Conservation (phyloP, 768 basidiomycete species). For the Mycena leptocephala region DNA sequence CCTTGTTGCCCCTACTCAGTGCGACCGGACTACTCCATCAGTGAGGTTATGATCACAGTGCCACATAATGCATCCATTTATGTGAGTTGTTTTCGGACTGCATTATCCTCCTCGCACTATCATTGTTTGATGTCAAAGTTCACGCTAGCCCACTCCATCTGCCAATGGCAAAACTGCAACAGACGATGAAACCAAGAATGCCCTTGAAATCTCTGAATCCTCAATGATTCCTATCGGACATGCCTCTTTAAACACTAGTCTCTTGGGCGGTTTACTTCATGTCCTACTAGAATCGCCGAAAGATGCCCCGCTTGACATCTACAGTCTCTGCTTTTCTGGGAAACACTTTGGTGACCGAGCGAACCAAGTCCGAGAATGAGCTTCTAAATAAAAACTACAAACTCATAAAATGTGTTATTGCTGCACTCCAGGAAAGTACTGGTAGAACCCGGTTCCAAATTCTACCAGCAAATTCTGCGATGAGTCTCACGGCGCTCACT, state of each 20-base stretch:
- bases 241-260: background rate
- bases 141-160: too few relatives aligned
- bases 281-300: background rate
- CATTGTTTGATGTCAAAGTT: too few relatives aligned
- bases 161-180: too few relatives aligned
- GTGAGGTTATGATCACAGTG: too few relatives aligned
- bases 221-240: too few relatives aligned
- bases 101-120: too few relatives aligned
- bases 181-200: too few relatives aligned
- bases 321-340: background rate
- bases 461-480: background rate
- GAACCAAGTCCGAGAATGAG: background rate
- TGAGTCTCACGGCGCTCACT: background rate
- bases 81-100: too few relatives aligned
- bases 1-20: too few relatives aligned
- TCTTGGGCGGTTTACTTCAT: background rate
- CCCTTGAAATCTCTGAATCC: too few relatives aligned
- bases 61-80: too few relatives aligned
- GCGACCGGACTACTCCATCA: too few relatives aligned
- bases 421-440: constrained; percentile 8
- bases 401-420: background rate
- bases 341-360: background rate
- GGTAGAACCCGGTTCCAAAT: background rate
- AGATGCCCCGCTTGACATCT: background rate
- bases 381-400: background rate